Conservation (phyloP, 768 basidiomycete species). For the Termitomyces sp. region DNA sequence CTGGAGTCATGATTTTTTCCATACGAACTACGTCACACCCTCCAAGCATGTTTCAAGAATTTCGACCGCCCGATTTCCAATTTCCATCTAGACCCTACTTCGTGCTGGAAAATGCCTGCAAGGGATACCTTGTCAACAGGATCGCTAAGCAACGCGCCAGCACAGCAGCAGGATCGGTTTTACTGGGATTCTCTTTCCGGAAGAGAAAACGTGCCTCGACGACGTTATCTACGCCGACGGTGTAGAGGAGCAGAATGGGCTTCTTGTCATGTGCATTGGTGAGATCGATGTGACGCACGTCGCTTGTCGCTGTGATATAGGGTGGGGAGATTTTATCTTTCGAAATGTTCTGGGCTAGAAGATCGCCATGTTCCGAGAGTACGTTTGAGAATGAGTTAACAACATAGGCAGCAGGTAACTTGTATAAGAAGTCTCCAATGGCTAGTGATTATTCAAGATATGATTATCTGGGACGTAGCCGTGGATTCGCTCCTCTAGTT, state of each 20-base stretch:
- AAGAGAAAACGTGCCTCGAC: conserved; percentile 12
- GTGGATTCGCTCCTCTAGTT: conserved; percentile 8
- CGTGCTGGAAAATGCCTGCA: conserved; percentile 8
- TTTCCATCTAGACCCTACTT: conserved; percentile 11
- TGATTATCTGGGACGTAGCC: no score
- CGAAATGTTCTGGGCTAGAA: neutral
- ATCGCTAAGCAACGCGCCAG: conserved; percentile 8
- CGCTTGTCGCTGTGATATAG: conserved; percentile 8
- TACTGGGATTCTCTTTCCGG: conserved; percentile 9
- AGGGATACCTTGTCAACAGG: conserved; percentile 4
- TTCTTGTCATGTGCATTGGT: neutral
- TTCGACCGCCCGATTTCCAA: conserved; percentile 13
- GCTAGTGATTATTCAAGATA: conserved; percentile 1
- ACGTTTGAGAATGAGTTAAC: conserved; percentile 6
- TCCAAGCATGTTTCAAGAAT: conserved; percentile 13
- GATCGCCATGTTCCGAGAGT: neutral
- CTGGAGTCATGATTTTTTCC: conserved; percentile 8
- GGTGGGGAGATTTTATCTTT: conserved; percentile 10
- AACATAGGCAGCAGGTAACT: conserved; percentile 6
- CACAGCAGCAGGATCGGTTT: conserved; percentile 6
- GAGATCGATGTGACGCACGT: conserved; percentile 10
- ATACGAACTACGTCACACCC: conserved; percentile 9
- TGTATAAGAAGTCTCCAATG: conserved; percentile 13
- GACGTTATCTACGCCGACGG: conserved; percentile 12
- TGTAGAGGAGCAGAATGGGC: conserved; percentile 8